Base-by-base conservation (phyloP, 352 stramenopile species). In the Phytophthora pistaciae region DNA sequence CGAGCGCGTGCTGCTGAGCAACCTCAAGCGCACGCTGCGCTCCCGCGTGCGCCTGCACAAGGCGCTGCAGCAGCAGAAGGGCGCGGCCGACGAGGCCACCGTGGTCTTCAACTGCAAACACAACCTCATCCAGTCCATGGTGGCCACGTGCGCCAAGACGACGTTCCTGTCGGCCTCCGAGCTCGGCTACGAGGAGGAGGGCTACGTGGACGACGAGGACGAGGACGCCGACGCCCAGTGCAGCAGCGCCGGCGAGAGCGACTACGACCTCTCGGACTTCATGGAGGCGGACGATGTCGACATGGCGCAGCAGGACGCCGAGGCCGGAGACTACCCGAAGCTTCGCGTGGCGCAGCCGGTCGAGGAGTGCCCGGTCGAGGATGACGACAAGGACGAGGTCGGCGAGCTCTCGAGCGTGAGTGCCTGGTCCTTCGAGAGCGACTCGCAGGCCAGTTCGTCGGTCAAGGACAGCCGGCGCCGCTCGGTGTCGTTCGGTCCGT, bases 51-150 rank as follows among this genome's bases (percentile, higher is more conserved):
- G 74, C 14, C 61, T 77, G 58, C 76, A 80, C 40, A 75, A 73
- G 31, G 25, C 69, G 40, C 82, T 88, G 50, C 23, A 77, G 57
- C 23, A 58, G 16, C 80, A 85, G 49, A 79, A 84, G 56, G 38
- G 56, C 8, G 44, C 40, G 8, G 73, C 84, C 14, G 83, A 91
- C 54, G 79, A 86, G 40, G 72, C 75, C 44, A 76, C 87, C 60
- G 70, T 75, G 29, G 70, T 68, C 33, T 91, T 88, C 59, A 75
- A 68, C 62, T 70, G 68, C 65, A 91, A 89, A 74, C 75, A 91
- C 66, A 83, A 80, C 68, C 77, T 91, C 58, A 88, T 88, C 72
- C 77, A 91, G 77, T 72, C 74, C 46, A 70, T 91, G 68, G 69
- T 91, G 49, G 59, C 70, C 23, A 87, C 74, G 14, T 89, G 79